phyloP scores from a whole-genome alignment of 805 yeast genomes.

The Osmozyma mogii region DNA sequence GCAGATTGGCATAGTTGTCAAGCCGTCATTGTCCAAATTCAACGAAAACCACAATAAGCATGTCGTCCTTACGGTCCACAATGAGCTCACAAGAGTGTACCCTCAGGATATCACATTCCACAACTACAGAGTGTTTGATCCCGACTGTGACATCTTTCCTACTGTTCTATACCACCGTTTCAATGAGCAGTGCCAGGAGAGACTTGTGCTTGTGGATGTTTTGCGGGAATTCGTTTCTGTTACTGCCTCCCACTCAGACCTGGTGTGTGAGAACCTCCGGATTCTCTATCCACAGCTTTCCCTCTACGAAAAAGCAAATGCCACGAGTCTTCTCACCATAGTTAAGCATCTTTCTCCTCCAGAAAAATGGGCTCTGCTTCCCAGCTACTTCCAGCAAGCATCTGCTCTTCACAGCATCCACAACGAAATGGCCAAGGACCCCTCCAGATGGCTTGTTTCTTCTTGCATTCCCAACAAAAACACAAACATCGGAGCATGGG shows the following conservation, averaged over 20 bases:
- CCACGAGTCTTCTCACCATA: slow-evolving; percentile 3
- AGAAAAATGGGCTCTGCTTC: neutral
- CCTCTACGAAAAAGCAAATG: too few species aligned
- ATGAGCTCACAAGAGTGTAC: slow-evolving; percentile 19
- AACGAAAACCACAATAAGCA: slow-evolving; percentile 24
- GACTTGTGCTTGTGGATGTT: slow-evolving; percentile 15
- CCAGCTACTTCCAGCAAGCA: slow-evolving; percentile 19
- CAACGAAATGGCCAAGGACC: slow-evolving; percentile 15
- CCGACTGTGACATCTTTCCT: slow-evolving; percentile 12
- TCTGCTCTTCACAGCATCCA: slow-evolving; percentile 23
- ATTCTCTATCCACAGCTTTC: slow-evolving; percentile 18
- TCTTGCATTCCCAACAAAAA: slow-evolving; percentile 4
- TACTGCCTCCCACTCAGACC: slow-evolving; percentile 7
- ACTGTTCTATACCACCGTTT: slow-evolving; percentile 16
- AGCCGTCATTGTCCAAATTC: slow-evolving; percentile 24
- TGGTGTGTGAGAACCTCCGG: slow-evolving; percentile 12
- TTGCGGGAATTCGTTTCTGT: slow-evolving; percentile 19
- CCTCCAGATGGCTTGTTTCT: slow-evolving; percentile 21
- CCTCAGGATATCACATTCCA: slow-evolving; percentile 26
- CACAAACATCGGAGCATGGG: slow-evolving; percentile 15
- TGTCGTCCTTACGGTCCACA: slow-evolving; percentile 24
- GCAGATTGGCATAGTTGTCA: slow-evolving; percentile 30
- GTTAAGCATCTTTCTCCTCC: neutral
- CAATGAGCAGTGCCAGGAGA: slow-evolving; percentile 11
- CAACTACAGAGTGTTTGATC: slow-evolving; percentile 17